These are phyloP conservation scores for Leccinum ponderosum DNA, from an alignment of 1,284 basidiomycete genomes.

Conservation along the genomic window DNA sequence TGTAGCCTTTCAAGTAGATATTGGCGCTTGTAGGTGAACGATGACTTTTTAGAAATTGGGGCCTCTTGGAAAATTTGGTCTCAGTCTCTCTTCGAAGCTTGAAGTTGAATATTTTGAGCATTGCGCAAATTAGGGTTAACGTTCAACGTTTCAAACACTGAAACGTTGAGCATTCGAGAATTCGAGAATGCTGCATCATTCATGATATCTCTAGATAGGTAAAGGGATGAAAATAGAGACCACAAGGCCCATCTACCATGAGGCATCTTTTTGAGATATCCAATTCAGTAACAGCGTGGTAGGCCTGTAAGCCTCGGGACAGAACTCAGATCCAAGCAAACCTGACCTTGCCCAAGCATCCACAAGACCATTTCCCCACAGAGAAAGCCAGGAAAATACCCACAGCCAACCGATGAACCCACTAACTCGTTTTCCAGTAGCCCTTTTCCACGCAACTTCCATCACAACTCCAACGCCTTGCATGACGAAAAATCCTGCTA, in stretches of 20 bases:
- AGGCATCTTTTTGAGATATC: not conserved
- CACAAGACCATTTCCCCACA: conserved; percentile 47
- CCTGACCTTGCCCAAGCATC: conserved; percentile 47
- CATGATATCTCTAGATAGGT: too few species aligned
- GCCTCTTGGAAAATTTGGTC: not conserved
- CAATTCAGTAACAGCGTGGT: not conserved
- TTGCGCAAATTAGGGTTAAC: not conserved
- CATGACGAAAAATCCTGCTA: conserved; percentile 57
- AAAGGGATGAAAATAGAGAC: not conserved
- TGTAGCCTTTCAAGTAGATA: too few species aligned
- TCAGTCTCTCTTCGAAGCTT: not conserved
- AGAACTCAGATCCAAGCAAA: not conserved
- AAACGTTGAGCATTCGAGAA: too few species aligned
- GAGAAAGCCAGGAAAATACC: conserved; percentile 45
- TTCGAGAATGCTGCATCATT: too few species aligned
- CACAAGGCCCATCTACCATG: too few species aligned
- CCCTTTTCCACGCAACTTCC: conserved; percentile 41
- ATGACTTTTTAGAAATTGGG: too few species aligned
- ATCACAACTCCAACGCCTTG: conserved; percentile 52
- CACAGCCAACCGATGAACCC: conserved; percentile 52
- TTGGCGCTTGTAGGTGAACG: too few species aligned
- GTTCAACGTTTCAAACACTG: not conserved
- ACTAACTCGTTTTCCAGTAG: conserved; percentile 33
- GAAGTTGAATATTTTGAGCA: not conserved
- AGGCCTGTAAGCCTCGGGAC: not conserved